A percentile compares a stretch with the other conserved stretches of the same genome.
Evolutionary conservation across 305 asterid species (phyloP).

Genomic region (Solanum hybrid): DNA sequence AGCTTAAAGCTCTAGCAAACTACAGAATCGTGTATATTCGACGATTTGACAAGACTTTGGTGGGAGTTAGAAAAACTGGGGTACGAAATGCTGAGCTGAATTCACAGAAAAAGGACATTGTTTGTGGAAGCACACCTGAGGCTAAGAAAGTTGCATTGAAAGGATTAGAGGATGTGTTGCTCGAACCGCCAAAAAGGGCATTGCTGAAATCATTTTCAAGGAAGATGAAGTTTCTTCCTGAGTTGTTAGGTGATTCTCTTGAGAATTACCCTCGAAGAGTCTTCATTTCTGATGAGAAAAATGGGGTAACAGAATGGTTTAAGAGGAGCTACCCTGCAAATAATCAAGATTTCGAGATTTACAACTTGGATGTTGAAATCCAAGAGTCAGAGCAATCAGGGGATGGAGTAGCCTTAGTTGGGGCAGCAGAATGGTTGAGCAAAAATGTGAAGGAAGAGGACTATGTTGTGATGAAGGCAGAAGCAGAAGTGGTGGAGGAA

Average conservation of each 20-base stretch:
- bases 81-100: not conserved
- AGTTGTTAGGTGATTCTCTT: slow-evolving; percentile 42
- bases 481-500: slow-evolving; percentile 57
- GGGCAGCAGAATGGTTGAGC: slow-evolving; percentile 34
- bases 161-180: slow-evolving; percentile 53
- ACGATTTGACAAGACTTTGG: slow-evolving; percentile 38
- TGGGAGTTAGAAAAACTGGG: slow-evolving; percentile 50
- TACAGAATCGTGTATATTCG: slow-evolving; percentile 53
- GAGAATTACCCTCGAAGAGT: slow-evolving; percentile 47
- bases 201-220: slow-evolving; percentile 20
- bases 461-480: slow-evolving; percentile 75
- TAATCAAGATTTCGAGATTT: slow-evolving; percentile 43
- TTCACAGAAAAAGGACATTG: slow-evolving; percentile 1
- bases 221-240: slow-evolving; percentile 60
- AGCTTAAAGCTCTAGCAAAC: slow-evolving; percentile 16
- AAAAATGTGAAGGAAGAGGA: slow-evolving; percentile 45
- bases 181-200: slow-evolving; percentile 55
- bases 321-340: slow-evolving; percentile 47
- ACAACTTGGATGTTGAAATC: slow-evolving; percentile 22
- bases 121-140: slow-evolving; percentile 23
- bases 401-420: slow-evolving; percentile 3
- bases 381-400: slow-evolving; percentile 11
- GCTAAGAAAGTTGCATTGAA: slow-evolving; percentile 42
- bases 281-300: slow-evolving; percentile 46
- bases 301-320: slow-evolving; percentile 50